Conservation (phyloP, 768 basidiomycete genomes). For the Coprinopsis marcescibilis region DNA sequence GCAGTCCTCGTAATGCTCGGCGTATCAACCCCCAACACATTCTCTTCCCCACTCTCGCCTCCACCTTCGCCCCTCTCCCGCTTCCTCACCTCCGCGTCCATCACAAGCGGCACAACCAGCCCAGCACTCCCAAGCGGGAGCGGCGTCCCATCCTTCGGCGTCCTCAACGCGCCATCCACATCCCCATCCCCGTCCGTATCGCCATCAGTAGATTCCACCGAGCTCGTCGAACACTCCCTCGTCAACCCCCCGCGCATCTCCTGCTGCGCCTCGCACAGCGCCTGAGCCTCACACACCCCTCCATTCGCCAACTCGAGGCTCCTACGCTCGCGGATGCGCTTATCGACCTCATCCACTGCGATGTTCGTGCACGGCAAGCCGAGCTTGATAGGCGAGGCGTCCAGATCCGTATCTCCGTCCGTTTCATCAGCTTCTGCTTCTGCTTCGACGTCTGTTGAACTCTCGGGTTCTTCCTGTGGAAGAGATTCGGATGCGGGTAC, state of each 20-base stretch:
- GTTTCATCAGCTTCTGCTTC: not conserved
- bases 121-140: too few relatives aligned
- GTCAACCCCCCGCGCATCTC: too few relatives aligned
- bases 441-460: not conserved
- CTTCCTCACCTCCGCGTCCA: too few relatives aligned
- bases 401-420: not conserved
- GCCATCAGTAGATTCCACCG: not conserved
- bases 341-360: slow-evolving; percentile 3
- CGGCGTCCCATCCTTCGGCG: too few relatives aligned
- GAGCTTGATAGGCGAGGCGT: not conserved
- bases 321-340: not conserved
- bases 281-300: too few relatives aligned
- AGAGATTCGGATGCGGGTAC: not conserved
- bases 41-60: too few relatives aligned
- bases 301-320: not conserved
- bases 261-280: too few relatives aligned
- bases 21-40: too few relatives aligned
- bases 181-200: not conserved
- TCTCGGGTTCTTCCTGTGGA: not conserved
- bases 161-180: too few relatives aligned
- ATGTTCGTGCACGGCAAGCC: not conserved
- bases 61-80: too few relatives aligned
- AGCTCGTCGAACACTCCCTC: not conserved
- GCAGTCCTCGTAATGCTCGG: too few relatives aligned
- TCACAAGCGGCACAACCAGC: too few relatives aligned